Conservation (phyloP, 352 stramenopile genomes). For the Pythium phragmitis region DNA sequence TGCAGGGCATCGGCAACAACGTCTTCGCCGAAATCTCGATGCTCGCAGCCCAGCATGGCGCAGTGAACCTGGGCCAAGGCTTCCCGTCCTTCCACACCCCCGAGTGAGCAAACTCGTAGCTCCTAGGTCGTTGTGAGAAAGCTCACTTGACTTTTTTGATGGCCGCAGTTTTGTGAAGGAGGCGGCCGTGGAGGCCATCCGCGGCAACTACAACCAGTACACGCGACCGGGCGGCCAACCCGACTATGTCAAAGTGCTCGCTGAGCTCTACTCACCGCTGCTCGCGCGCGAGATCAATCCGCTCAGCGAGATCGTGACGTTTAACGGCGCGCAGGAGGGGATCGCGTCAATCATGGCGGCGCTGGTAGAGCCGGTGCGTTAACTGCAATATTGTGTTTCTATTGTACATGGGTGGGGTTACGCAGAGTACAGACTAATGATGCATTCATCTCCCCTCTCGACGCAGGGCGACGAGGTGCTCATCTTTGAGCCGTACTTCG, state of each 20-base stretch:
- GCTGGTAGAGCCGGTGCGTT: conserved; percentile 60
- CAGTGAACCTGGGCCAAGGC: conserved; percentile 95
- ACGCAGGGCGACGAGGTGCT: conserved; percentile 78
- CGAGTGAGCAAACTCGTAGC: conserved; percentile 28
- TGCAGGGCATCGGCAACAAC: conserved; percentile 66
- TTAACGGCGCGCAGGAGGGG: conserved; percentile 87
- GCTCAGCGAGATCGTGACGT: conserved; percentile 83
- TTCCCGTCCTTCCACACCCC: conserved; percentile 95
- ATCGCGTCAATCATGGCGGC: conserved; percentile 81
- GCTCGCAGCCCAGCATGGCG: conserved; percentile 71
- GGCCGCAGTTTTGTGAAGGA: conserved; percentile 83
- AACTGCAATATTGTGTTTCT: background rate
- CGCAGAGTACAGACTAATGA: background rate
- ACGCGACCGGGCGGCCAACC: conserved; percentile 82
- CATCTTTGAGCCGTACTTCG: conserved; percentile 90
- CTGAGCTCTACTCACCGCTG: conserved; percentile 76
- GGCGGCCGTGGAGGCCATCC: conserved; percentile 81
- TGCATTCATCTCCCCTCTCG: background rate
- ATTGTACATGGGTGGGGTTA: conserved; percentile 1
- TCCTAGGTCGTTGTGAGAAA: background rate
- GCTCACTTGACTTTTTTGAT: background rate
- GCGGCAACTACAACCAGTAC: conserved; percentile 86
- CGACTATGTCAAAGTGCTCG: conserved; percentile 76
- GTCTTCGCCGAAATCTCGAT: conserved; percentile 89
- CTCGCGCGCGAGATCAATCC: conserved; percentile 65